Evolutionary conservation across 805 yeast genomes (phyloP), one percentile per base, ranked within the genome.

Genomic region (Cyberlindnera euphorbiiphila): DNA sequence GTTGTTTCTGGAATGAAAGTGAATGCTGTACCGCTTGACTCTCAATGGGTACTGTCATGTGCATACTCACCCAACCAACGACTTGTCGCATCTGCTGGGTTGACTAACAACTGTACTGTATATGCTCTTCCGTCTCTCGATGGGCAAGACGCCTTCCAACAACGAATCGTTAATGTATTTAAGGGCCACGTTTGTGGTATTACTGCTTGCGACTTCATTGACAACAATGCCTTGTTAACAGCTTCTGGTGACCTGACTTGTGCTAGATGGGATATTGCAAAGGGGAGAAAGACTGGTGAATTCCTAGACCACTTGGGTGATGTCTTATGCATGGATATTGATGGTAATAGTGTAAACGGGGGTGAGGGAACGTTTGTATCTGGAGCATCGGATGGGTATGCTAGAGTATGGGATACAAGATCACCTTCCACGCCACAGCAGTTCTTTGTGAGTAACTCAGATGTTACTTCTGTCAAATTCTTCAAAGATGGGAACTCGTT

Each of bases 171-270:
- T 22, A 65, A 79, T 5, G 68, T 78, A 3, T 73, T 85, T 55
- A 81, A 83, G 54, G 93, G 93, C 1, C 96, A 89, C 60, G 70
- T 76, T 7, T 91, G 93, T 31, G 89, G 87, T 55, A 74, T 89
- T 5, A 78, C 91, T 0, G 86, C 79, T 47, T 69, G 85, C 44
- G 79, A 76, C 32, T 89, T 87, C 53, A 39, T 81, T n/a, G 65
- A 67, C 37, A 73, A 81, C 43, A 60, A 69, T 5, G 66, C 65
- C 20, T 56, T 86, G 0, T 52, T 87, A 13, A 84, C 95, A 0
- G 72, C 81, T 1, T 79, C 89, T 27, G 96, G 95, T 4, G 97
- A 88, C 57, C 74, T 80, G 79, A 76, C 91, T 1, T 74, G 86
- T 51, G 71, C 73, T 1, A 56, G 80, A 36, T 89, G 96, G 96